These are phyloP conservation scores for Phytophthora tubulina DNA, from an alignment of 352 stramenopile genomes.

Conservation along the genomic window DNA sequence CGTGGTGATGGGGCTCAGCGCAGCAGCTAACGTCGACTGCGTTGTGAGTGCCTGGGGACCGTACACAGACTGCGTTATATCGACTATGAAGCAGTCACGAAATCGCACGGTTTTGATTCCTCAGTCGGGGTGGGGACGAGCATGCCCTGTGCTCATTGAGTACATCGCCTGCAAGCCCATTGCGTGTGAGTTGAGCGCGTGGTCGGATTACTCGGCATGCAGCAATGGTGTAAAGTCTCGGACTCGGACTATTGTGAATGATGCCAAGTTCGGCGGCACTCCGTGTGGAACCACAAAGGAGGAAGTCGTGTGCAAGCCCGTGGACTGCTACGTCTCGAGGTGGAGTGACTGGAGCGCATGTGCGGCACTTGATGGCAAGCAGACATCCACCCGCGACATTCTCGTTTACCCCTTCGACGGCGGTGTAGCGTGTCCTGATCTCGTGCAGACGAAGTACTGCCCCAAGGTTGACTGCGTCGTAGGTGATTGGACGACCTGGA, in stretches of 20 bases:
- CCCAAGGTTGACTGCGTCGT: conserved; percentile 58
- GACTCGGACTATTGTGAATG: conserved; percentile 34
- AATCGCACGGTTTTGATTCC: conserved; percentile 28
- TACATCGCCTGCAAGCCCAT: conserved; percentile 56
- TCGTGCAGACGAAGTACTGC: conserved; percentile 53
- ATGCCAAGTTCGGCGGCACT: conserved; percentile 43
- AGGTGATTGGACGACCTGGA: conserved; percentile 46
- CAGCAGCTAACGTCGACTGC: conserved; percentile 58
- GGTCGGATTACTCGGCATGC: conserved; percentile 49
- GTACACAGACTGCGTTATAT: conserved; percentile 49
- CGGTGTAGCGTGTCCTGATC: conserved; percentile 47
- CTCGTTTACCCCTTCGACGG: conserved; percentile 46
- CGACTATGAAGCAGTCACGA: conserved; percentile 57
- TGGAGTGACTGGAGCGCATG: conserved; percentile 57
- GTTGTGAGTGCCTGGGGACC: conserved; percentile 55
- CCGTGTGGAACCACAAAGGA: conserved; percentile 47
- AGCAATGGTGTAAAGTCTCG: conserved; percentile 46
- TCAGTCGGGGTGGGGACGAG: conserved; percentile 39
- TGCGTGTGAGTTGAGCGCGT: conserved; percentile 50
- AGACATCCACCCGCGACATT: conserved; percentile 48
- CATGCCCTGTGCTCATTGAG: conserved; percentile 48
- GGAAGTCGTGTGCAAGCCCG: conserved; percentile 60
- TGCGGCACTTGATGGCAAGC: conserved; percentile 43
- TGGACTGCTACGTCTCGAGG: conserved; percentile 58
- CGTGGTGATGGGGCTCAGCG: neutral